Percentiles rank a stretch among this genome's conserved stretches.
These are phyloP conservation scores for Moringa oleifera DNA, from an alignment of 345 rosid species.

Conservation along the genomic window DNA sequence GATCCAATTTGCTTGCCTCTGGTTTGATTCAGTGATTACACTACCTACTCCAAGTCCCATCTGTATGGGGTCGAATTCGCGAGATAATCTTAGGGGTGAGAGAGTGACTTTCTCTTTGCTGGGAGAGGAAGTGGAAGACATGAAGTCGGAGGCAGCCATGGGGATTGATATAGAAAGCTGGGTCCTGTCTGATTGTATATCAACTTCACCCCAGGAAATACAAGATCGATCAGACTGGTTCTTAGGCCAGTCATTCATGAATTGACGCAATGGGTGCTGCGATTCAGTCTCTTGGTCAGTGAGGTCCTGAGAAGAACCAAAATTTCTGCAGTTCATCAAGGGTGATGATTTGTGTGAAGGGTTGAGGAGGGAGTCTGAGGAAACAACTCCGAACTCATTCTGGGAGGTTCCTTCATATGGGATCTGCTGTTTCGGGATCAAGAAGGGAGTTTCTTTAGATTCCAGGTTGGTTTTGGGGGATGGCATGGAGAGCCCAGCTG, in stretches of 20 bases:
- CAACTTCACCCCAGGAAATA: constrained; percentile 42
- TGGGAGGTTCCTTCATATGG: constrained; percentile 22
- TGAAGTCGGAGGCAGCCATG: constrained; percentile 38
- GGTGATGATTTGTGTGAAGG: constrained; percentile 34
- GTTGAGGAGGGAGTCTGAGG: constrained; percentile 41
- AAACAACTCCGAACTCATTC: constrained; percentile 36
- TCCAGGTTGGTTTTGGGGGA: constrained; percentile 27
- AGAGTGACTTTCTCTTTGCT: constrained; percentile 32
- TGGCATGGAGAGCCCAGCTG: constrained; percentile 22
- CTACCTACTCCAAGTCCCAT: constrained; percentile 51
- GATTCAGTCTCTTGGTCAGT: constrained; percentile 29
- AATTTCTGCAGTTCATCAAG: constrained; percentile 26
- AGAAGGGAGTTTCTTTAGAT: constrained; percentile 33
- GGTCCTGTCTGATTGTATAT: constrained; percentile 41
- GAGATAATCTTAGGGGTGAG: constrained; percentile 43
- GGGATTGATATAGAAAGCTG: constrained; percentile 66
- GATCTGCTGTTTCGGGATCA: constrained; percentile 29
- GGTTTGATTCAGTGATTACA: constrained; percentile 26
- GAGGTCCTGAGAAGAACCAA: constrained; percentile 35
- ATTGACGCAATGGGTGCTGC: constrained; percentile 45
- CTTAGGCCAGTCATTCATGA: constrained; percentile 61
- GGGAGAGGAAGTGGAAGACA: constrained; percentile 49
- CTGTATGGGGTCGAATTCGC: constrained; percentile 38
- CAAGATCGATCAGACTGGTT: constrained; percentile 30
- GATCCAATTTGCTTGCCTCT: constrained; percentile 46